Evolutionary conservation across 148 eudicot species (phyloP).

Genomic region (Heliamphora exappendiculata): DNA sequence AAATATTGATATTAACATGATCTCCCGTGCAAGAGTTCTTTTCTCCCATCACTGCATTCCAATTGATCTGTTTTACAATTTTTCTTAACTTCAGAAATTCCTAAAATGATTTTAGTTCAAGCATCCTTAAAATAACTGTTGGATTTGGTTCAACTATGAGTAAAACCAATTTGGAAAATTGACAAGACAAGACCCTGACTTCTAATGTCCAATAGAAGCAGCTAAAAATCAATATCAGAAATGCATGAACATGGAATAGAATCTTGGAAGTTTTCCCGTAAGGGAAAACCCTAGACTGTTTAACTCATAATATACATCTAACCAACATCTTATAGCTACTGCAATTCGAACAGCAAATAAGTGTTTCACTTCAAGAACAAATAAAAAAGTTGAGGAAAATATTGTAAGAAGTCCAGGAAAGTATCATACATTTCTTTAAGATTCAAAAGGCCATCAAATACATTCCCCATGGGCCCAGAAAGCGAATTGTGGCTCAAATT

Average conservation of each 20-base stretch:
- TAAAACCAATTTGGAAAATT: background rate
- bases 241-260: background rate
- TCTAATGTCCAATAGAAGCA: background rate
- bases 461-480: constrained; percentile 67
- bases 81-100: background rate
- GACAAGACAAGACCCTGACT: background rate
- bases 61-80: background rate
- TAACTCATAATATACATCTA: background rate
- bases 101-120: no score
- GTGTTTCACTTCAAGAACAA: background rate
- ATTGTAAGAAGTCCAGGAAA: no score
- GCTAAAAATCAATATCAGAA: background rate
- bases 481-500: constrained; percentile 75
- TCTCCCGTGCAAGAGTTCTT: no score
- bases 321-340: background rate
- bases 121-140: background rate
- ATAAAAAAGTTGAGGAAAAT: background rate
- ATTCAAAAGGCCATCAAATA: constrained; percentile 54
- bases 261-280: background rate
- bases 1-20: background rate
- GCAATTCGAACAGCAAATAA: background rate
- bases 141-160: background rate
- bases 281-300: background rate
- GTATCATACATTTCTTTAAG: constrained; percentile 65
- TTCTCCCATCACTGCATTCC: background rate